Evolutionary conservation across 202 grass and related monocot genomes (phyloP).

Genomic region (Eragrostis tef): DNA sequence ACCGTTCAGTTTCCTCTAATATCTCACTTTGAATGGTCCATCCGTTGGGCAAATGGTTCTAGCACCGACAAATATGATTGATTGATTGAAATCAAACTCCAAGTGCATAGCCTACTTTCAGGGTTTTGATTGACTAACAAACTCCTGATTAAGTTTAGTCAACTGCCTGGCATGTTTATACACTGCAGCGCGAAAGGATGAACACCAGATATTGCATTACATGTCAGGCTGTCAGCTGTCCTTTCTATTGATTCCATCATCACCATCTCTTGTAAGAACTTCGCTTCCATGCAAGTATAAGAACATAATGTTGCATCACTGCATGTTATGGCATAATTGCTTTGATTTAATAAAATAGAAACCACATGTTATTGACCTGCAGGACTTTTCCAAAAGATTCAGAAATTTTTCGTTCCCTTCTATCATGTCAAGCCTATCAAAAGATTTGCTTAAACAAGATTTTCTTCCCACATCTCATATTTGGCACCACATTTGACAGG

Average conservation of each 20-base stretch:
- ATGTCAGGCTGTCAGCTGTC: not conserved
- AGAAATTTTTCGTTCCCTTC: not conserved
- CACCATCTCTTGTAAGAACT: not conserved
- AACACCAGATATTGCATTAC: not conserved
- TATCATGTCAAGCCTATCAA: too few relatives aligned
- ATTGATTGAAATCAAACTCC: constrained; percentile 28
- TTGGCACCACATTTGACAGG: too few relatives aligned
- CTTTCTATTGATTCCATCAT: not conserved
- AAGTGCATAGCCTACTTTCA: not conserved
- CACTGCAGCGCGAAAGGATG: not conserved
- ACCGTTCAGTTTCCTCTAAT: constrained; percentile 61
- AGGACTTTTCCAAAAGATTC: not conserved
- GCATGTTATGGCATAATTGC: too few relatives aligned
- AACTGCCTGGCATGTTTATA: not conserved
- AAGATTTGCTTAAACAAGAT: too few relatives aligned
- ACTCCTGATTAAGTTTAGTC: not conserved
- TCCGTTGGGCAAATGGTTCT: not conserved
- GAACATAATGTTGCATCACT: not conserved
- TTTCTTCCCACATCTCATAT: too few relatives aligned
- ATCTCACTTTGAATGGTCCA: constrained; percentile 52
- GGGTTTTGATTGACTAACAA: not conserved
- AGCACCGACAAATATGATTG: not conserved
- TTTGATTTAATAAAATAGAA: too few relatives aligned
- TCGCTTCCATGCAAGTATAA: not conserved
- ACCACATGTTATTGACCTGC: too few relatives aligned